Base-by-base conservation (phyloP, 78 protist genomes). In the Dictyostelium capitatum region DNA sequence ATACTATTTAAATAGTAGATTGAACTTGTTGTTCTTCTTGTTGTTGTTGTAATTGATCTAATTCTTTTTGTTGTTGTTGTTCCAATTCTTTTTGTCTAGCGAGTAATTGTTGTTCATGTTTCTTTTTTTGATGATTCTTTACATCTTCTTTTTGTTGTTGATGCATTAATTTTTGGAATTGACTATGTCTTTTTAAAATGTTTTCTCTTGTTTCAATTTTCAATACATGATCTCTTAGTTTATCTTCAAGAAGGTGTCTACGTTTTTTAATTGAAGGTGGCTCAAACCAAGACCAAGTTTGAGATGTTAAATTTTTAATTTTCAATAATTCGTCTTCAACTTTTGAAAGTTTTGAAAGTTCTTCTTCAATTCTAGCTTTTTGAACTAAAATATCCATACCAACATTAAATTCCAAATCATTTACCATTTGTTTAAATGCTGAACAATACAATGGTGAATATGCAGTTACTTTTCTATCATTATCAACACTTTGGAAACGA, bases 331-430 rank as follows among this genome's bases (percentile, higher is more conserved):
- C 93, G 14, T 87, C 93, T 51, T 87, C 93, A 12, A 87, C 93
- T 23, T 87, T 87, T 11, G 54, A 48, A 7, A 87, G 51, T 51
- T 87, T 87, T 0, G 50, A 9, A 43, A 59, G 19, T 32, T 87
- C 93, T 62, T 87, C 93, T 64, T 87, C 93, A 37, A 87, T 87
- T 77, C 93, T 75, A 6, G 93, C 41, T 67, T 87, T 87, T 77
- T 87, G 93, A 1, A 80, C 93, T 30, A 77, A 64, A 47, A 87
- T 69, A 37, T 87, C 93, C 83, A 87, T 87, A 77, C 93, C 93
- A 20, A 87, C 93, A 51, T 67, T n/a, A 79, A 87, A 87, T n/a
- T 87, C 93, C 15, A 87, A 23, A 48, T 87, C 93, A 6, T 87
- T 62, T 23, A 77, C 93, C 93, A 87, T 87, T 37, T 56, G 72